Conservation (phyloP, 768 basidiomycete genomes). For the Brasilioporus rufonigricans region DNA sequence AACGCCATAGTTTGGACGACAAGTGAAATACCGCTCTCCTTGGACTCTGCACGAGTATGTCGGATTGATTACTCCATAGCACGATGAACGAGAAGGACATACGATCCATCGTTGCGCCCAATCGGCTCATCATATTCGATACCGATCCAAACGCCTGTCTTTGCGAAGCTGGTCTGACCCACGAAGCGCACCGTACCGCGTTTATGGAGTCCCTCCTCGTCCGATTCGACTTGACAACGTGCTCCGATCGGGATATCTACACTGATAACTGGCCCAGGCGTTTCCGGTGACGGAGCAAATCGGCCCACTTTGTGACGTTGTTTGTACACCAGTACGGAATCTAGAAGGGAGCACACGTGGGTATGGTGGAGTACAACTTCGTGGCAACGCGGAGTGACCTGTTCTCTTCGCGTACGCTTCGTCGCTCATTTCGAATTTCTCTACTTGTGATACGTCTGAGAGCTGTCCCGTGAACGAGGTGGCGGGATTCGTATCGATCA, state of each 20-base stretch:
- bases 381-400: conserved; percentile 45
- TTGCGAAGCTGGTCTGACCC: conserved; percentile 74
- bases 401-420: conserved; percentile 77
- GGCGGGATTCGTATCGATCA: conserved; percentile 68
- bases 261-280: conserved; percentile 26
- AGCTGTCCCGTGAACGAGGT: conserved; percentile 78
- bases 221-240: conserved; percentile 79
- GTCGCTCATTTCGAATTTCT: conserved; percentile 88
- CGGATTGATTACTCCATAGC: not conserved
- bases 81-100: conserved; percentile 34
- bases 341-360: conserved; percentile 38
- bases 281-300: conserved; percentile 60
- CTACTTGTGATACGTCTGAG: conserved; percentile 79
- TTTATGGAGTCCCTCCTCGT: conserved; percentile 66
- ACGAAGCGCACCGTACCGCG: conserved; percentile 86
- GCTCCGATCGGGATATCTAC: conserved; percentile 64
- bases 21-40: conserved; percentile 83
- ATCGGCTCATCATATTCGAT: conserved; percentile 94
- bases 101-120: conserved; percentile 96
- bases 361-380: not conserved
- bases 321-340: conserved; percentile 88
- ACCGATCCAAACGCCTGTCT: conserved; percentile 77
- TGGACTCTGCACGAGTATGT: conserved; percentile 55
- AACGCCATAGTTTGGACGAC: conserved; percentile 71
- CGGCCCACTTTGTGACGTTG: conserved; percentile 85